phyloP scores from a whole-genome alignment of 371 early-diverging fungal species.

The Saksenaea oblongispora region DNA sequence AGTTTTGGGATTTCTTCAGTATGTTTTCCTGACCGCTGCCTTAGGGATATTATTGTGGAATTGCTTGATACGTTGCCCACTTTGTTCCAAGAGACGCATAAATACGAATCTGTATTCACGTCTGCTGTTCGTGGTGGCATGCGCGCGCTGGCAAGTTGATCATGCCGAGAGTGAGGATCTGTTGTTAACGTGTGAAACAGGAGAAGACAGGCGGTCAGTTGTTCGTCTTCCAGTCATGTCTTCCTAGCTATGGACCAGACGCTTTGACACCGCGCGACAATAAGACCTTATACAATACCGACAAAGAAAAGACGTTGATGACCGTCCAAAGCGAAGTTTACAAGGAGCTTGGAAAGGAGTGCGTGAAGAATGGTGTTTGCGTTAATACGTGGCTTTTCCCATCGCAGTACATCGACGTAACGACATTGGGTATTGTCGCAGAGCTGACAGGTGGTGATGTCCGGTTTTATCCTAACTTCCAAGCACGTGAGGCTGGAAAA shows the following conservation, averaged over 20 bases:
- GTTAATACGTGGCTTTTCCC: constrained; percentile 91
- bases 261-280: constrained; percentile 86
- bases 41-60: constrained; percentile 75
- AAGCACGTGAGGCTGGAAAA: constrained; percentile 68
- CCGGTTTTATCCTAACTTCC: constrained; percentile 80
- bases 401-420: constrained; percentile 85
- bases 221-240: constrained; percentile 85
- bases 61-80: constrained; percentile 81
- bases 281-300: constrained; percentile 82
- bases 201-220: constrained; percentile 80
- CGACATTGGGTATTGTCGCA: constrained; percentile 75
- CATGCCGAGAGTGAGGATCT: not conserved
- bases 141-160: constrained; percentile 66
- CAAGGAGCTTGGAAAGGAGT: constrained; percentile 80
- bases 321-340: constrained; percentile 86
- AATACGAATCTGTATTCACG: constrained; percentile 82
- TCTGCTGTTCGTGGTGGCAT: constrained; percentile 84
- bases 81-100: constrained; percentile 81
- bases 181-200: constrained; percentile 8
- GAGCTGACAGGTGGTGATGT: constrained; percentile 88
- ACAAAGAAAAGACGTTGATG: constrained; percentile 87
- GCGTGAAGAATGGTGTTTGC: constrained; percentile 81
- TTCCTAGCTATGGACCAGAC: constrained; percentile 90
- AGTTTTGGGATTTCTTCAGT: constrained; percentile 5
- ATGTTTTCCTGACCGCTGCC: not conserved